Evolutionary conservation across 2,329 filamentous ascomycete genomes (phyloP), one percentile per base, ranked within the genome.

Genomic region (Neoascochyta sp.): DNA sequence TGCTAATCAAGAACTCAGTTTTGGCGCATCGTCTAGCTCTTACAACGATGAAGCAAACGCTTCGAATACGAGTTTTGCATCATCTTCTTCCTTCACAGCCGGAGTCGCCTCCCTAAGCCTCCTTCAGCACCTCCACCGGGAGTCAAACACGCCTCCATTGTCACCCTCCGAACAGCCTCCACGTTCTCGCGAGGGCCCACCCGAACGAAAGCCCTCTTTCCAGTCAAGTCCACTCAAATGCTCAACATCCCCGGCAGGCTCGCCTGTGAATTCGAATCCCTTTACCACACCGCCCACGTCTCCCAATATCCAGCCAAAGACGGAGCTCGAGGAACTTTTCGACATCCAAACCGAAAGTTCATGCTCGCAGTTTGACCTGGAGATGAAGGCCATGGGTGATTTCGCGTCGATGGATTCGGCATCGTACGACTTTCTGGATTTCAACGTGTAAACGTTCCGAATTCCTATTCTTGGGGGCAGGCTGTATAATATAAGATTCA

Each of bases 241-340:
- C 17, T 47, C 57, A 21, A 52, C 55, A 2, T 56, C 57, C 1
- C 59, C 57, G 13, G 61, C 59, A 12, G 43, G 43, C 25, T 54
- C 56, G 10, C 61, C 59, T 1, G 43, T 60, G 21, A 55, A 57
- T 24, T 63, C 60, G 7, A 57, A 58, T 29, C 57, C 54, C 3
- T 64, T 61, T 34, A 53, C 55, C 15, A 64, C 60, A 18, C 60
- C 60, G 4, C 60, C 60, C 7, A 59, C 60, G 9, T 64, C 60
- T 7, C 60, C 60, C 9, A n/a, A n/a, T n/a, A 44, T 44, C 8
- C 49, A 54, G 28, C 43, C 50, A 11, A 57, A 56, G 23, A 54
- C 61, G 22, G 54, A 55, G 4, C 36, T 63, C 11, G 57, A 62
- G 3, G 54, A 62, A 9, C 39, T 63, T 9, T 63, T 63, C 36